Evolutionary conservation across 2,329 filamentous ascomycete genomes (phyloP), one percentile per base, ranked within the genome.

Genomic region (Claviceps arundinis): DNA sequence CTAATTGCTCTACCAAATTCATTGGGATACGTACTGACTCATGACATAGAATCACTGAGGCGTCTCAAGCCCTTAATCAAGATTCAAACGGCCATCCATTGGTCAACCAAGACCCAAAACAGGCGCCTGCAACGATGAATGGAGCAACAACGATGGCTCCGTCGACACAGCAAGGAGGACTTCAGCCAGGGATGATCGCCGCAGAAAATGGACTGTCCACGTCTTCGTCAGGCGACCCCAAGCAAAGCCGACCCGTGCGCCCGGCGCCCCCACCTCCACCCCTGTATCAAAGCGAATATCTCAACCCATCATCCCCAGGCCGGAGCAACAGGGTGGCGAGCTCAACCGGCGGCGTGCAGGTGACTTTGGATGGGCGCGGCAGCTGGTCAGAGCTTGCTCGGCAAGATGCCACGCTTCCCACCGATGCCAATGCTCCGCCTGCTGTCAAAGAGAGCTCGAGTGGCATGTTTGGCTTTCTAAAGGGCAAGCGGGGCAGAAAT

Each of bases 331-430:
- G 87, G 50, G 85, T 88, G 53, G 82, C 81, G 53, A 88, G 84
- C 58, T 84, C 87, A 61, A 80, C 84, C 3, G 90, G 90, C 50
- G 91, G 91, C 17, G 82, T 96, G 52, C 89, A 95, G 67, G 87
- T 96, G 60, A 90, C 93, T 19, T 77, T 97, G 40, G 90, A 95
- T 60, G 89, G 89, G 61, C 82, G 84, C 16, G 87, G 89, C 54
- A 91, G 86, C 66, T 97, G 90, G 91, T 90, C 86, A 47, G 87
- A 95, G 56, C 78, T 96, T 65, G 88, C 89, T 48, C 84, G 90
- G 54, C 86, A 90, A 61, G 90, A 89, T 61, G 79, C 84, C 49
- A 89, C 84, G 3, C 73, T 91, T 41, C 80, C 82, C 1, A 75
- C 79, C 0, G 84, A 89, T 63, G 84, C 83, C 3, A 77, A 73